Base-by-base conservation (phyloP, 2,329 filamentous ascomycete genomes). In the Anthostomella pinea region DNA sequence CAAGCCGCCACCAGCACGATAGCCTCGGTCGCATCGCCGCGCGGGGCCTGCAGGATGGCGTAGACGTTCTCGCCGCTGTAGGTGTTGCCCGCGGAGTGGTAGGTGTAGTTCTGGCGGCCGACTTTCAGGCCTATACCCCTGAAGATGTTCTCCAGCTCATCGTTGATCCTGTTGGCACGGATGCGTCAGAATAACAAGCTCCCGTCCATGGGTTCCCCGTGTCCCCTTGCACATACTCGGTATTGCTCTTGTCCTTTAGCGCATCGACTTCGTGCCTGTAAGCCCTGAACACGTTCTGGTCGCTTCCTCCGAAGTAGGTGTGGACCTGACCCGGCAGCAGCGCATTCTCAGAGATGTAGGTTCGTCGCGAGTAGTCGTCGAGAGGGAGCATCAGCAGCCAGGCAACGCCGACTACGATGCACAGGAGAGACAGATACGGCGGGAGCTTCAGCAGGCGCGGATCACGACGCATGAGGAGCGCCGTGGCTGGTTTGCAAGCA, bases 261-360 rank as follows among this genome's bases (percentile, higher is more conserved):
- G 67, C 72, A 50, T 85, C 79, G 33, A 95, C 72, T 66, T 97
- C 93, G 57, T 87, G 82, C 56, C 85, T 81, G 62, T 94, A 97
- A 6, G 88, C 93, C 30, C 89, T 78, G 57, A 97, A 90, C 48
- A 97, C 79, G 63, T 96, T 86, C 68, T 97, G 90, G 60, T 98
- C 93, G 62, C 88, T 95, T 13, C 93, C 93, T 6, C 87, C 83
- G 59, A 98, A 98, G 65, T 98, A 98, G 2, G 93, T 95, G 66
- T 97, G 91, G 7, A 97, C 93, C 64, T 98, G 93, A 2, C 90
- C 93, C 0, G 93, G 93, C 10, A 98, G 72, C 21, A 98, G 79
- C 8, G 93, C 93, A 62, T 98, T 98, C 64, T 98, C 93, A 27
- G 91, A 97, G 39, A 98, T 93, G 64, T 98, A 98, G 1, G 91